These are phyloP conservation scores for Diaporthe sp. DNA, from an alignment of 2,329 filamentous ascomycete genomes.

Conservation along the genomic window DNA sequence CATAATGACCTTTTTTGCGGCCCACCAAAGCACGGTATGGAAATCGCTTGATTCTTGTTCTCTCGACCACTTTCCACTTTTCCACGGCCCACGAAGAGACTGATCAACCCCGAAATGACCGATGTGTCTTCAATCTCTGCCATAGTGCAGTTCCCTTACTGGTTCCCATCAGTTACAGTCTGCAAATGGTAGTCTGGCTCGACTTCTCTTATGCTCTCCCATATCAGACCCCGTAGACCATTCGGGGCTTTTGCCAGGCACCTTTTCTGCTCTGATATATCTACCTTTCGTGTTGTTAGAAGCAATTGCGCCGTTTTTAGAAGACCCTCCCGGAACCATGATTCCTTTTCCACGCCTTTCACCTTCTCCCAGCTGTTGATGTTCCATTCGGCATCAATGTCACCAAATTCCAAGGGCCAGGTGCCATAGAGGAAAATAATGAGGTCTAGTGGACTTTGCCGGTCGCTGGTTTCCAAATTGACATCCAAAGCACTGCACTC, in stretches of 20 bases:
- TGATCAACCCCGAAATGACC: accelerated
- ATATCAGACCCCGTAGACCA: not conserved
- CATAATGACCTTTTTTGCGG: too few species aligned
- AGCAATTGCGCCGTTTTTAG: not conserved
- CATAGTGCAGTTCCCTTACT: accelerated
- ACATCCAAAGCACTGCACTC: not conserved
- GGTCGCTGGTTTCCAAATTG: not conserved
- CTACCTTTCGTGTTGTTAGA: not conserved
- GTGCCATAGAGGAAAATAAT: not conserved
- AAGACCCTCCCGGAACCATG: not conserved
- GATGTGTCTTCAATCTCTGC: not conserved
- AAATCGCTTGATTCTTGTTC: too few species aligned
- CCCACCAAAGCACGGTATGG: too few species aligned
- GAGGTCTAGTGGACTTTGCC: not conserved
- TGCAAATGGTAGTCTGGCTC: not conserved
- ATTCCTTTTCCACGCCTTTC: not conserved
- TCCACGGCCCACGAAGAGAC: too few species aligned
- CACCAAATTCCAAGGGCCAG: not conserved
- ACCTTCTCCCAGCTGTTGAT: too few species aligned
- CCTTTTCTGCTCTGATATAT: not conserved
- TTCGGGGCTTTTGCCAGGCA: not conserved
- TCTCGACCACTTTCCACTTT: too few species aligned
- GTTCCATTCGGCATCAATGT: not conserved
- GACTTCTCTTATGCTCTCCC: not conserved
- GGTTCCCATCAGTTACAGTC: not conserved